A percentile compares a stretch with the other conserved stretches of the same genome.
phyloP scores from a whole-genome alignment of 2,329 filamentous ascomycete genomes.

The Rhynchosporium secalis region DNA sequence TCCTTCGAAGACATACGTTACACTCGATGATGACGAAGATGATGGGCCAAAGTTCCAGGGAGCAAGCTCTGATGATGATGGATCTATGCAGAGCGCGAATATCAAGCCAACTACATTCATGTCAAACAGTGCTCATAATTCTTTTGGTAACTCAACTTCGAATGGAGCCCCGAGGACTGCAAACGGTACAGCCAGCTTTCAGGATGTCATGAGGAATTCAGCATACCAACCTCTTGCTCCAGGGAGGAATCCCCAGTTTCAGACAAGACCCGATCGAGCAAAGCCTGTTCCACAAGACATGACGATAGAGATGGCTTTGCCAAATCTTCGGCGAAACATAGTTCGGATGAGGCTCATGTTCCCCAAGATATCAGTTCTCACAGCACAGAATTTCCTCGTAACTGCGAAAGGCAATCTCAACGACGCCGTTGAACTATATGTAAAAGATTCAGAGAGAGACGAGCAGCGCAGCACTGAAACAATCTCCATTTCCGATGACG shows the following conservation, averaged over 20 bases:
- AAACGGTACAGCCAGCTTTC: conserved; percentile 46
- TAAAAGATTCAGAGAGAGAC: conserved; percentile 37
- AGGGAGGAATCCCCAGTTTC: conserved; percentile 34
- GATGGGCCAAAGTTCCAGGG: conserved; percentile 59
- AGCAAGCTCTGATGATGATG: conserved; percentile 63
- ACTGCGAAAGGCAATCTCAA: conserved; percentile 53
- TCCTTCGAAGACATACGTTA: conserved; percentile 46
- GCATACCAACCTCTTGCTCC: conserved; percentile 22
- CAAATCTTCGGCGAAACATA: conserved; percentile 5
- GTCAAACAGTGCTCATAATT: conserved; percentile 44
- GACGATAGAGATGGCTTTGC: conserved; percentile 48
- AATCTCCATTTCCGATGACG: conserved; percentile 41
- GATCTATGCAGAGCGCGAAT: conserved; percentile 50
- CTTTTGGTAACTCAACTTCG: conserved; percentile 41
- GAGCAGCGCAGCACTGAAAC: background rate
- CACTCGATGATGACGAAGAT: conserved; percentile 56
- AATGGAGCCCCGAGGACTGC: conserved; percentile 37
- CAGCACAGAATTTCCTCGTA: conserved; percentile 52
- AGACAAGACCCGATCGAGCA: conserved; percentile 48
- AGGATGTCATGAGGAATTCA: conserved; percentile 29
- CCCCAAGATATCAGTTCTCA: conserved; percentile 46
- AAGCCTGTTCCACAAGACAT: conserved; percentile 46
- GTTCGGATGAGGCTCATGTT: conserved; percentile 46
- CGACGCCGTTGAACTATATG: conserved; percentile 52
- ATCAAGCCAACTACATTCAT: conserved; percentile 61